Percentiles rank a stretch among this genome's conserved stretches.
Conservation (phyloP, 2,329 filamentous ascomycete species). For the Penicillium fuscoglaucum region DNA sequence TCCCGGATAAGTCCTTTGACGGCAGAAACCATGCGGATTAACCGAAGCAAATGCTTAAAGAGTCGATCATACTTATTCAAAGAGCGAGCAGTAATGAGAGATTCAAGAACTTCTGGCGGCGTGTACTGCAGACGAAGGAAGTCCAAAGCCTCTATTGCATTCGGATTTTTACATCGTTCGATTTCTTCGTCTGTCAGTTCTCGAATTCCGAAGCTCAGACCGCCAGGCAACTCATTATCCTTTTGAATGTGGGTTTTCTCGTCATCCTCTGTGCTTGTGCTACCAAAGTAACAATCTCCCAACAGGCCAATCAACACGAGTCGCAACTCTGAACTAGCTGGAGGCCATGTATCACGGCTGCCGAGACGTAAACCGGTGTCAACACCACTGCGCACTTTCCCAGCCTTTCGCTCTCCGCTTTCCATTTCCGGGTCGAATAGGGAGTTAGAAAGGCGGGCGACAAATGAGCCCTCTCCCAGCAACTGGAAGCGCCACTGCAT, state of each 20-base stretch:
- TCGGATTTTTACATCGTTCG: constrained; percentile 76
- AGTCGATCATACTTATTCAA: constrained; percentile 81
- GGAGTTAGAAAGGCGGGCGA: constrained; percentile 73
- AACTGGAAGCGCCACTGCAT: constrained; percentile 80
- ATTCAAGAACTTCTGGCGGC: constrained; percentile 67
- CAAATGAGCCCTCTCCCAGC: constrained; percentile 80
- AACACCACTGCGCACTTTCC: constrained; percentile 67
- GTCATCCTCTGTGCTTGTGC: constrained; percentile 18
- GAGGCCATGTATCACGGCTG: constrained; percentile 83
- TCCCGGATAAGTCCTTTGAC: constrained; percentile 65
- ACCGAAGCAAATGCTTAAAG: constrained; percentile 75
- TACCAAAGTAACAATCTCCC: constrained; percentile 65
- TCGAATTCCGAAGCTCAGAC: constrained; percentile 79
- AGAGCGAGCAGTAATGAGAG: constrained; percentile 69
- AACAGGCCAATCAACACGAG: constrained; percentile 84
- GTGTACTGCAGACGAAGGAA: constrained; percentile 87
- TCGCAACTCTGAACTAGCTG: constrained; percentile 88
- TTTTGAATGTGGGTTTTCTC: constrained; percentile 26
- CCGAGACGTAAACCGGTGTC: constrained; percentile 81
- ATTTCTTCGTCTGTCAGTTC: constrained; percentile 77
- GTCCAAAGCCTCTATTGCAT: constrained; percentile 84
- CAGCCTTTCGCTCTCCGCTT: constrained; percentile 71
- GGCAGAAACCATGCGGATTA: constrained; percentile 77
- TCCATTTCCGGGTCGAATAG: constrained; percentile 82
- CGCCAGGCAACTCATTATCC: constrained; percentile 59